These are phyloP conservation scores for Epicoccum sorghinum DNA, from an alignment of 2,329 filamentous ascomycete species.

Conservation along the genomic window DNA sequence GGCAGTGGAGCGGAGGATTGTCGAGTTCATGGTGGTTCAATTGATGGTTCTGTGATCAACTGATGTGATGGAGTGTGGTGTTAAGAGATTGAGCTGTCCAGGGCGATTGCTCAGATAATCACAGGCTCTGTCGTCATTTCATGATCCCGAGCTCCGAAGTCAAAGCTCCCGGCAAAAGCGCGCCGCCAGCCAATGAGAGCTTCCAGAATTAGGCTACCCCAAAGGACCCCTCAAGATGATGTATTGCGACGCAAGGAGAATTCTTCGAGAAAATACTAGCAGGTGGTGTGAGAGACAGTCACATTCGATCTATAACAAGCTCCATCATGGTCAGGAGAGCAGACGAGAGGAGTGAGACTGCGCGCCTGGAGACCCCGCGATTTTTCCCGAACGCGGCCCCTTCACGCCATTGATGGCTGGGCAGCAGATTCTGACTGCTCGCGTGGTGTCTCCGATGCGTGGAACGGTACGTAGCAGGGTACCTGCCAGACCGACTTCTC, in stretches of 20 bases:
- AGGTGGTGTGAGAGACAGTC: neutral
- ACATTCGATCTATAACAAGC: neutral
- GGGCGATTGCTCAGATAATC: conserved; percentile 13
- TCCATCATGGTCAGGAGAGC: neutral
- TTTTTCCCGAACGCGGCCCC: conserved; percentile 16
- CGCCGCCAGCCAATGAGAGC: conserved; percentile 24
- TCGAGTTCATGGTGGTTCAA: conserved; percentile 69
- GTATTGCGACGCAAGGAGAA: conserved; percentile 1
- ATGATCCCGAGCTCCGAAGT: conserved; percentile 21
- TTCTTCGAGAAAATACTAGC: neutral
- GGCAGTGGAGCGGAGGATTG: conserved; percentile 74
- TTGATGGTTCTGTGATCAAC: conserved; percentile 29
- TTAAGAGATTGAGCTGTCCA: neutral
- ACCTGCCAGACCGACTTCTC: conserved; percentile 15
- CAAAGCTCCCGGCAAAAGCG: conserved; percentile 12
- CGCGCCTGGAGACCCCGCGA: conserved; percentile 11
- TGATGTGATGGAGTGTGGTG: conserved; percentile 8
- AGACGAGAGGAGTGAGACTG: neutral
- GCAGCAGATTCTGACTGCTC: conserved; percentile 25
- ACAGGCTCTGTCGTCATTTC: conserved; percentile 36
- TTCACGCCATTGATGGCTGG: conserved; percentile 17
- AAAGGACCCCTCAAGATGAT: conserved; percentile 8
- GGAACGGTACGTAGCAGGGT: conserved; percentile 6
- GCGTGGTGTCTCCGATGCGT: conserved; percentile 16
- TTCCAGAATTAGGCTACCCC: conserved; percentile 2